phyloP scores from a whole-genome alignment of 345 rosid species.

The Linum tenue region DNA sequence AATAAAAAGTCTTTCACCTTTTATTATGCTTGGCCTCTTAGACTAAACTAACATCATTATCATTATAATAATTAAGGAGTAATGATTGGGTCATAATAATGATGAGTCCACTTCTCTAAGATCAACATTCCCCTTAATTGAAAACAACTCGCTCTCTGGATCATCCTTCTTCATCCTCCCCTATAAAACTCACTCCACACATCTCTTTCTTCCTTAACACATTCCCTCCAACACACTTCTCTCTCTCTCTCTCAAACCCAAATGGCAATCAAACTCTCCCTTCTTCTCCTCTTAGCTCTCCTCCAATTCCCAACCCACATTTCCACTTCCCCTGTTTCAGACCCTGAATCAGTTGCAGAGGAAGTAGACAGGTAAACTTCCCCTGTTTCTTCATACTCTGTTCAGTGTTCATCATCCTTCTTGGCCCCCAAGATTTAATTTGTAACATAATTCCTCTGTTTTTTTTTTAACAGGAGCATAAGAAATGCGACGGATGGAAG shows the following conservation, averaged over 20 bases:
- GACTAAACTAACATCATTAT: too few relatives aligned
- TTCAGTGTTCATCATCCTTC: background rate
- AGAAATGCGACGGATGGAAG: slow-evolving; percentile 17
- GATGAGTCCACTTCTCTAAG: too few relatives aligned
- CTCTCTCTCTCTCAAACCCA: background rate
- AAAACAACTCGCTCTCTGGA: too few relatives aligned
- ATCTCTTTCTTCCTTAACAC: too few relatives aligned
- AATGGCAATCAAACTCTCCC: background rate
- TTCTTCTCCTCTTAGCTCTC: slow-evolving; percentile 5
- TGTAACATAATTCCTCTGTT: background rate
- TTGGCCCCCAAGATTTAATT: background rate
- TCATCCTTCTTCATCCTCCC: too few relatives aligned
- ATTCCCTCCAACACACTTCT: background rate
- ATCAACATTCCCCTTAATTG: too few relatives aligned
- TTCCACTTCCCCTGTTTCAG: slow-evolving; percentile 15
- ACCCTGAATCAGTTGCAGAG: slow-evolving; percentile 18
- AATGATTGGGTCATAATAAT: too few relatives aligned
- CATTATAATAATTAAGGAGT: too few relatives aligned
- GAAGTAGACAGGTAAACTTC: slow-evolving; percentile 16
- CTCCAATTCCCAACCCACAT: background rate
- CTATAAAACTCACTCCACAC: background rate
- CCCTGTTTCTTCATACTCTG: background rate
- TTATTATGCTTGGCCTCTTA: too few relatives aligned
- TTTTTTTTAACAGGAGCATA: slow-evolving; percentile 16
- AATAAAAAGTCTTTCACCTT: too few relatives aligned